Conservation (phyloP, 2,329 filamentous ascomycete species). For the Dactylellina cionopaga region DNA sequence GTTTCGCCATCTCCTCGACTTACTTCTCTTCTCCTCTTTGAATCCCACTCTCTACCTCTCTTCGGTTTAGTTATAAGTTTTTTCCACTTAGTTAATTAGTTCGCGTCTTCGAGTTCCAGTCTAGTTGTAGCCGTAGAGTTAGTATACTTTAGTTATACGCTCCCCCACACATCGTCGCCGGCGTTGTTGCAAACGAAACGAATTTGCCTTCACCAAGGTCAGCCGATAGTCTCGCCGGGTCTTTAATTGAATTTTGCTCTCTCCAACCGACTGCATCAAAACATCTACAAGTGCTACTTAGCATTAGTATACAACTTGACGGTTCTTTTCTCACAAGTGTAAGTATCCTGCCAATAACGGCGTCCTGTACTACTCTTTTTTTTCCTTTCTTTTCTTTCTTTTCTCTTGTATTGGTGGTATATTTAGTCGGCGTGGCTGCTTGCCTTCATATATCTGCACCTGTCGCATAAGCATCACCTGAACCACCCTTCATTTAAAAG, state of each 20-base stretch:
- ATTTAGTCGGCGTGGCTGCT: too few species aligned
- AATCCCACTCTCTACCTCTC: background rate
- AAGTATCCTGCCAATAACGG: constrained; percentile 26
- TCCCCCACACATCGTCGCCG: background rate
- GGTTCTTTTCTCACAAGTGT: constrained; percentile 30
- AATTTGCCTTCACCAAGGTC: constrained; percentile 43
- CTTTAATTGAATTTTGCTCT: too few species aligned
- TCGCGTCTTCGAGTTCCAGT: constrained; percentile 4
- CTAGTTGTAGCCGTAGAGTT: background rate
- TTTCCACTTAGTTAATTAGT: constrained; percentile 13
- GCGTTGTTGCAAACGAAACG: background rate
- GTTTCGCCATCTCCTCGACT: constrained; percentile 17
- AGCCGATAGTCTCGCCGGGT: constrained; percentile 36
- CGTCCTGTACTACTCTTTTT: background rate
- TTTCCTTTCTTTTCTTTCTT: background rate
- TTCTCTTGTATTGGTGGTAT: constrained; percentile 17
- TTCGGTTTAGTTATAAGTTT: background rate
- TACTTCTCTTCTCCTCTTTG: constrained; percentile 4
- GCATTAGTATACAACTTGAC: too few species aligned
- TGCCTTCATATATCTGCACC: too few species aligned
- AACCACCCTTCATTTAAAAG: constrained; percentile 14
- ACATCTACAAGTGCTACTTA: background rate
- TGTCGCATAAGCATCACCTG: constrained; percentile 42
- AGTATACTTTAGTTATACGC: background rate
- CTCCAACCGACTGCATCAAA: background rate